Percentiles rank a stretch among this genome's conserved stretches.
Evolutionary conservation across 1,139 yeast species (phyloP).

Genomic region (Dujonia santamariae): DNA sequence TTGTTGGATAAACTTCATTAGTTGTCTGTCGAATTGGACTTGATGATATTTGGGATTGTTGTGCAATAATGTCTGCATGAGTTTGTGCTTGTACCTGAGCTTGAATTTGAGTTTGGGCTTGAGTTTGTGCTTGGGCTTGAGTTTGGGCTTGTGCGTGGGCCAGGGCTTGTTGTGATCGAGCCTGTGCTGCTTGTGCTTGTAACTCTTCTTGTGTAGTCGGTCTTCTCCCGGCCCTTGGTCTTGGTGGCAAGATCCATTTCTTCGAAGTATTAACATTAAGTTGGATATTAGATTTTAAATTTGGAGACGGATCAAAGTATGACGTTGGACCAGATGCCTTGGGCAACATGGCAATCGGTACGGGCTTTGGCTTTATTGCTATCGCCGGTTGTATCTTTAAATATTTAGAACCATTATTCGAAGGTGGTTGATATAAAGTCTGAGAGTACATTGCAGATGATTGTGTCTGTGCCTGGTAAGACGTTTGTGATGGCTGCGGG

Average conservation of each 20-base stretch:
- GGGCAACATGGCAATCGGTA: conserved; percentile 9
- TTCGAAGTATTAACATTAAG: conserved; percentile 48
- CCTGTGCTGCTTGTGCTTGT: too few relatives aligned
- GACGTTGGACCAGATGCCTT: conserved; percentile 13
- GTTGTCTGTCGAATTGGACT: conserved; percentile 16
- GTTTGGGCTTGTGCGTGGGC: conserved; percentile 1
- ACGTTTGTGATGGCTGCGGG: too few relatives aligned
- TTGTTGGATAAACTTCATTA: conserved; percentile 13
- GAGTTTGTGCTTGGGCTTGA: conserved; percentile 1
- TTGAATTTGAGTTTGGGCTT: too few relatives aligned
- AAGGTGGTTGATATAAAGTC: background rate
- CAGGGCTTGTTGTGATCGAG: too few relatives aligned
- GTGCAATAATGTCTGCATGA: too few relatives aligned
- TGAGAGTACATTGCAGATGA: background rate
- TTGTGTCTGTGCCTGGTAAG: too few relatives aligned
- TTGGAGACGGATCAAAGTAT: conserved; percentile 17
- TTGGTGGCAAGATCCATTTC: conserved; percentile 63
- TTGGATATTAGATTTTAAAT: conserved; percentile 18
- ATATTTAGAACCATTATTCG: conserved; percentile 19
- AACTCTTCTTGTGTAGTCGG: conserved; percentile 20
- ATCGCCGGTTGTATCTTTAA: conserved; percentile 42
- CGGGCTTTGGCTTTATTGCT: conserved; percentile 37
- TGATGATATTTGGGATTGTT: too few relatives aligned
- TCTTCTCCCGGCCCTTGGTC: conserved; percentile 62
- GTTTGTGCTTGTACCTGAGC: too few relatives aligned